Evolutionary conservation across 768 basidiomycete species (phyloP), one percentile per base, ranked within the genome.

Genomic region (Boletus edulis): DNA sequence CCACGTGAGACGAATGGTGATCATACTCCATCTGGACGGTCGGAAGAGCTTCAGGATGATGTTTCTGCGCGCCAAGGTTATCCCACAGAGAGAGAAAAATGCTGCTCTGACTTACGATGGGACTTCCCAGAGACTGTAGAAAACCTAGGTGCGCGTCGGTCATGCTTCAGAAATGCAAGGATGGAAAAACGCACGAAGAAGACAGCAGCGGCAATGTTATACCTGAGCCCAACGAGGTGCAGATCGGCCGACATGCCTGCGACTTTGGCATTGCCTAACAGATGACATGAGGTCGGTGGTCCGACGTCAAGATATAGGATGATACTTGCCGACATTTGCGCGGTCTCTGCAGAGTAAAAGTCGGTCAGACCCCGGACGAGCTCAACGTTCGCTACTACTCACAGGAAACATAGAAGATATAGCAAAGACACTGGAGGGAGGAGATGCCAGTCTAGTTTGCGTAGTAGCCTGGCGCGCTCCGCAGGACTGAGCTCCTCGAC

Each of bases 381-480:
- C 22, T 5, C 9, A 20, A 31, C 35, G 5, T 38, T 18, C 12
- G 34, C 31, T 6, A 13, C 9, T 24, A 72, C 77, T 70, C 56
- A 78, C 75, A 80, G 62, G 63, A 79, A 80, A 10, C 75, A 79
- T 46, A 78, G 67, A 41, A 80, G 65, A 55, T 78, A 79, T 6
- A 80, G 61, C 35, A 77, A 50, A 6, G 76, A 76, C 37, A 79
- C 72, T 45, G 78, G 69, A 5, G 78, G 77, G 39, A 80, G 58
- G 22, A 80, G 58, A 56, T 79, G 75, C 57, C 68, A 63, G 60
- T 80, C 78, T 22, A 79, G 59, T 62, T 79, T 80, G 34, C 76
- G 69, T 45, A 79, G 56, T 15, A 70, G 49, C 54, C 60, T 66
- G 4, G 56, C 46, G 24, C 65, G 67, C 42, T 70, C 67, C 37